Evolutionary conservation across 1,139 yeast species (phyloP).

Genomic region (Candida sp.): DNA sequence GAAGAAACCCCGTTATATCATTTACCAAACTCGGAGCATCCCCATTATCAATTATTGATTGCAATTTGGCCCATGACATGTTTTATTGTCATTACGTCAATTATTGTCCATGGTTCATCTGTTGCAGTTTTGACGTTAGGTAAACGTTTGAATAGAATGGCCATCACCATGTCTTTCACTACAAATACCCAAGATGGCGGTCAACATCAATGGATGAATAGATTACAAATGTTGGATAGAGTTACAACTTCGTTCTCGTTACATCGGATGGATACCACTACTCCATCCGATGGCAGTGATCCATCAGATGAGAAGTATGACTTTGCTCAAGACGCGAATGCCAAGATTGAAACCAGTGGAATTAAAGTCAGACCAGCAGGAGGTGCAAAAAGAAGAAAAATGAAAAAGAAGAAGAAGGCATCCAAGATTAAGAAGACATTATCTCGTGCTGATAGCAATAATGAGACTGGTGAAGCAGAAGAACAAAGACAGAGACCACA

Average conservation of each 20-base stretch:
- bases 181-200: conserved; percentile 41
- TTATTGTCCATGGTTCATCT: conserved; percentile 93
- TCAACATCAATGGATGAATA: conserved; percentile 73
- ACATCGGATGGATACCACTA: conserved; percentile 73
- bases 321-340: conserved; percentile 13
- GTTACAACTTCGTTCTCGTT: conserved; percentile 75
- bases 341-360: conserved; percentile 61
- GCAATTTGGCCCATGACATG: conserved; percentile 89
- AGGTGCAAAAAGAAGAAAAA: conserved; percentile 56
- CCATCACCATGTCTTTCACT: conserved; percentile 89
- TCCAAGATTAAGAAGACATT: conserved; percentile 27
- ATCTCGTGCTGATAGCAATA: conserved; percentile 23
- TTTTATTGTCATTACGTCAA: conserved; percentile 81
- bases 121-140: conserved; percentile 93
- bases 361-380: conserved; percentile 77
- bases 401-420: conserved; percentile 34
- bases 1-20: conserved; percentile 60
- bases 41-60: conserved; percentile 69
- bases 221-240: conserved; percentile 77
- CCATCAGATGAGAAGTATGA: conserved; percentile 13
- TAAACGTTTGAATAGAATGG: conserved; percentile 84
- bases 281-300: conserved; percentile 11
- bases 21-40: conserved; percentile 51
- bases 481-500: conserved; percentile 37
- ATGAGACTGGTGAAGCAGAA: conserved; percentile 14